Conservation (phyloP, 768 basidiomycete genomes). For the Tylopilus subfusipes region DNA sequence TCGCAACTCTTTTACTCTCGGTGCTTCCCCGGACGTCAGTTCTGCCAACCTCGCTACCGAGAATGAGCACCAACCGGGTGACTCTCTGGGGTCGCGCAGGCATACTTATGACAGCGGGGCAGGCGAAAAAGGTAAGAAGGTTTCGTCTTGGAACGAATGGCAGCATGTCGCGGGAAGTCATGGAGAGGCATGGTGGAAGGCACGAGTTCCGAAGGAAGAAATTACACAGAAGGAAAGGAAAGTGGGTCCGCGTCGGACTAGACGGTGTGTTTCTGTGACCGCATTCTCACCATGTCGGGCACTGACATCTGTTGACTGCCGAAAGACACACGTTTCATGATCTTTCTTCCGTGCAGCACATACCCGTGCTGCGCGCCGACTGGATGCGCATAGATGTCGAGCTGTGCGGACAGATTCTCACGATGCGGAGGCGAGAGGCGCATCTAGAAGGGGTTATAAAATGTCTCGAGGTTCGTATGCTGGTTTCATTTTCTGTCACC, state of each 20-base stretch:
- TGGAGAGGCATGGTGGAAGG: conserved; percentile 21
- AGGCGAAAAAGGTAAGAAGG: conserved; percentile 29
- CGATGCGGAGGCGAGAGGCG: conserved; percentile 62
- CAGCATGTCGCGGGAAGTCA: conserved; percentile 21
- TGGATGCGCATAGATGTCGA: conserved; percentile 78
- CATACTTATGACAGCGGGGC: not conserved
- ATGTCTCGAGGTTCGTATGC: conserved; percentile 48
- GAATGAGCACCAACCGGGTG: conserved; percentile 11
- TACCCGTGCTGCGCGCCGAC: conserved; percentile 51
- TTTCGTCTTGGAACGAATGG: conserved; percentile 49
- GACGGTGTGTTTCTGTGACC: conserved; percentile 17
- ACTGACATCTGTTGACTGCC: conserved; percentile 2
- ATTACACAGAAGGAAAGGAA: conserved; percentile 7
- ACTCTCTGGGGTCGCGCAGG: conserved; percentile 1
- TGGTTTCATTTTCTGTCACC: conserved; percentile 7
- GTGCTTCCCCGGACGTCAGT: conserved; percentile 29
- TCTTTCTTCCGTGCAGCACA: conserved; percentile 44
- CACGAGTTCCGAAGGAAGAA: conserved; percentile 13
- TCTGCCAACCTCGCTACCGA: conserved; percentile 24
- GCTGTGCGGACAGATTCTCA: conserved; percentile 68
- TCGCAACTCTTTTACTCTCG: conserved; percentile 23
- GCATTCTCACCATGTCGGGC: not conserved
- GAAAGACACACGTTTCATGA: conserved; percentile 69
- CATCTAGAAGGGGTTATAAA: conserved; percentile 64
- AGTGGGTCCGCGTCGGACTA: conserved; percentile 23